These are phyloP conservation scores for Trebouxia sp. DNA, from an alignment of 139 green algal genomes.

Conservation along the genomic window DNA sequence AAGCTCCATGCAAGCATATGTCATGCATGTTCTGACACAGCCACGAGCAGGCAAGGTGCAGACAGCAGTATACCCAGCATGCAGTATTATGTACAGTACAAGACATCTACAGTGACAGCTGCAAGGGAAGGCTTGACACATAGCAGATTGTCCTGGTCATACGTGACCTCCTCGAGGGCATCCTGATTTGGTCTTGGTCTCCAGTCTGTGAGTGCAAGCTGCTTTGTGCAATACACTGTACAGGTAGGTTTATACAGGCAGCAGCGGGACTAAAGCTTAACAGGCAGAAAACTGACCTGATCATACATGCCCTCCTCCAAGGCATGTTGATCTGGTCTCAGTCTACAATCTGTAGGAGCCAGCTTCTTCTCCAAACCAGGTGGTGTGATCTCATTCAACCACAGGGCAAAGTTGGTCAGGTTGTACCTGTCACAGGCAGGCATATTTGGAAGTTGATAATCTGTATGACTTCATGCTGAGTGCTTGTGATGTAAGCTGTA, in stretches of 20 bases:
- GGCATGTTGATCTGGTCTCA: constrained; percentile 76
- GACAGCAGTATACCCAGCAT: too few species aligned
- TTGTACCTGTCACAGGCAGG: constrained; percentile 70
- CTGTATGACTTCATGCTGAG: neutral
- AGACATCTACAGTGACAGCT: too few species aligned
- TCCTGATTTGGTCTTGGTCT: too few species aligned
- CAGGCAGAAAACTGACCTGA: constrained; percentile 37
- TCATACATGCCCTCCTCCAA: constrained; percentile 68
- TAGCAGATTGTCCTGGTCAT: too few species aligned
- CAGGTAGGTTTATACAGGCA: too few species aligned
- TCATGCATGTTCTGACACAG: neutral
- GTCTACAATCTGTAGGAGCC: constrained; percentile 77
- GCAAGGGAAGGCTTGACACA: too few species aligned
- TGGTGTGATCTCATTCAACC: constrained; percentile 82
- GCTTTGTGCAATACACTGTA: too few species aligned
- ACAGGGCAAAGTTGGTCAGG: constrained; percentile 74
- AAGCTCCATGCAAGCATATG: neutral
- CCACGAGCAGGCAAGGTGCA: neutral
- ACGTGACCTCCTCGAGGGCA: too few species aligned
- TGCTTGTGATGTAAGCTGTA: too few species aligned
- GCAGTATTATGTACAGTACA: too few species aligned
- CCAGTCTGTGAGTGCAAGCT: too few species aligned
- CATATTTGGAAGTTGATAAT: neutral
- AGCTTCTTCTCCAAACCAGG: constrained; percentile 54
- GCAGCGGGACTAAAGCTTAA: too few species aligned